Evolutionary conservation across 345 rosid genomes (phyloP).

Genomic region (Abelmoschus esculentus): DNA sequence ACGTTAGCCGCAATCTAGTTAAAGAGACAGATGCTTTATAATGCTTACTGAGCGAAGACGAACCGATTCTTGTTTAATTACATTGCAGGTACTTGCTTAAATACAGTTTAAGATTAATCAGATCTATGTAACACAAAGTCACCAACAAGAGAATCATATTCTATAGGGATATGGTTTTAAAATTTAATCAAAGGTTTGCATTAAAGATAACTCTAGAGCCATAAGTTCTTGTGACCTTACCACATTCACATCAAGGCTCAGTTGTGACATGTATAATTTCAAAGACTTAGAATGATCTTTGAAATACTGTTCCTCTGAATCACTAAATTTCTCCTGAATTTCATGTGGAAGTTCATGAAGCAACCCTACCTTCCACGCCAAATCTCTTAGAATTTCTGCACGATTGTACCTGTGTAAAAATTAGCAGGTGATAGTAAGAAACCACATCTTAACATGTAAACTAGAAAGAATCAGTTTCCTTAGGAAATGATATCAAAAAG

Average conservation of each 20-base stretch:
- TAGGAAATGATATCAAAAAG: neutral
- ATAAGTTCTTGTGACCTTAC: slow-evolving; percentile 25
- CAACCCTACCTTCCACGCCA: slow-evolving; percentile 71
- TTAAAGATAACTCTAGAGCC: neutral
- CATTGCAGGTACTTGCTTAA: neutral
- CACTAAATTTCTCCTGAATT: slow-evolving; percentile 59
- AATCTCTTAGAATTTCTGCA: slow-evolving; percentile 63
- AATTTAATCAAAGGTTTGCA: neutral
- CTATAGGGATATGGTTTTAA: too few species aligned
- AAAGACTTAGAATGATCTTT: slow-evolving; percentile 56
- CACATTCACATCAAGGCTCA: slow-evolving; percentile 72
- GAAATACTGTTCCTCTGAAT: slow-evolving; percentile 60
- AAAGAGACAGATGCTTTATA: slow-evolving; percentile 1
- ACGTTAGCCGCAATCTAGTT: neutral
- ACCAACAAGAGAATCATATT: neutral
- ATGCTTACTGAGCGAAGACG: neutral
- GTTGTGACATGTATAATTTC: slow-evolving; percentile 60
- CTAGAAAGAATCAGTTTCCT: neutral
- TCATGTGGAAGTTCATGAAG: slow-evolving; percentile 65
- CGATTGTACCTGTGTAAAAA: slow-evolving; percentile 54
- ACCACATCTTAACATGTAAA: neutral
- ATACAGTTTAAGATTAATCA: neutral
- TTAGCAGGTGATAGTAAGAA: neutral
- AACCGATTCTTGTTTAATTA: neutral
- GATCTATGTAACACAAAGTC: neutral